Percentiles rank a stretch among this genome's conserved stretches.
Evolutionary conservation across 345 rosid genomes (phyloP).

Genomic region (Cardamine chenopodiifolia): DNA sequence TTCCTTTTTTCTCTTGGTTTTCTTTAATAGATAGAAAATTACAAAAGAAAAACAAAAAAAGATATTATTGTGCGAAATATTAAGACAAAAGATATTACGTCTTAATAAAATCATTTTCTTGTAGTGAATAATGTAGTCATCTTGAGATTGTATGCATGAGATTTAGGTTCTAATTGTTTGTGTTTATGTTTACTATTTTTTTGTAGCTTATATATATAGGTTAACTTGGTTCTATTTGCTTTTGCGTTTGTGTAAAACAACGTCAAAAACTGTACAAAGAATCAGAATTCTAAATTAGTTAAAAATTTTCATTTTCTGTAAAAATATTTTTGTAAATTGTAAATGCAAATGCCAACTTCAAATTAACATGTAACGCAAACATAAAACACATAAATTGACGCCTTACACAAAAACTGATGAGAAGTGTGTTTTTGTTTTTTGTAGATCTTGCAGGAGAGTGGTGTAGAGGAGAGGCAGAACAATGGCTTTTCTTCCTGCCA

Average conservation of each 20-base stretch:
- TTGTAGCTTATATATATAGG: not conserved
- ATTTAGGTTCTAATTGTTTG: conserved; percentile 5
- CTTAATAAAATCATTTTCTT: not conserved
- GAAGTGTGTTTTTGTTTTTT: conserved; percentile 20
- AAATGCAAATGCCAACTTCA: not conserved
- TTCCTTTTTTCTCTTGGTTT: not conserved
- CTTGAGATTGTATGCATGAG: conserved; percentile 15
- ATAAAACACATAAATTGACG: not conserved
- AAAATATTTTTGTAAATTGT: not conserved
- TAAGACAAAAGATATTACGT: not conserved
- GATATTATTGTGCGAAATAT: not conserved
- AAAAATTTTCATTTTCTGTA: not conserved
- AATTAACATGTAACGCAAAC: not conserved
- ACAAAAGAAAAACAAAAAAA: not conserved
- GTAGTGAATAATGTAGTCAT: not conserved
- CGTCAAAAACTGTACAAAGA: not conserved
- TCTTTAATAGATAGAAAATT: not conserved
- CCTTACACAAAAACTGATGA: not conserved
- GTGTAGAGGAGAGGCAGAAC: conserved; percentile 31
- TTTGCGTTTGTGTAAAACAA: not conserved
- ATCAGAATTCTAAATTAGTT: not conserved
- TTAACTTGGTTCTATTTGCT: not conserved
- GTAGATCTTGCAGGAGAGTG: conserved; percentile 62
- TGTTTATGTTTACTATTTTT: not conserved
- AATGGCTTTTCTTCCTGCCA: conserved; percentile 43